phyloP scores from a whole-genome alignment of 805 yeast genomes.

The Saturnispora saitoi region DNA sequence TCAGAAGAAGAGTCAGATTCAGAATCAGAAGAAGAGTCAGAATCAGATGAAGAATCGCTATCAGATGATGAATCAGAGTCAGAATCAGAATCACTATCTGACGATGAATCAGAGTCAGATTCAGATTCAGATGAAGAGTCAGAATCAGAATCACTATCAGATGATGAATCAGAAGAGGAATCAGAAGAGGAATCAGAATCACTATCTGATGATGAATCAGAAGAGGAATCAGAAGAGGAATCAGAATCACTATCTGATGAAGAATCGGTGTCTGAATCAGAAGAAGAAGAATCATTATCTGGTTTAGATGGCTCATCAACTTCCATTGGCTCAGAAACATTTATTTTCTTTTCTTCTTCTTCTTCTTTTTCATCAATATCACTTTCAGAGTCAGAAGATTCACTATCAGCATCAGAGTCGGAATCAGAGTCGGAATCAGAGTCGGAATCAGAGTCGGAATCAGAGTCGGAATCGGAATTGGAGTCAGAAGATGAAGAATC shows the following conservation, averaged over 20 bases:
- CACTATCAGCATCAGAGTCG: conserved; percentile 10
- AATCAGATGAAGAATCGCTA: conserved; percentile 11
- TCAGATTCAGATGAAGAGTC: conserved; percentile 12
- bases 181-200: conserved; percentile 12
- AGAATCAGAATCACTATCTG: conserved; percentile 10
- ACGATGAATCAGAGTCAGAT: conserved; percentile 6
- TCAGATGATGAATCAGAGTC: conserved; percentile 8
- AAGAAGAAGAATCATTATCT: conserved; percentile 11
- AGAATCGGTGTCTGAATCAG: conserved; percentile 9
- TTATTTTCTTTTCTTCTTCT: neutral
- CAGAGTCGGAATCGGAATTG: conserved; percentile 17
- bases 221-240: conserved; percentile 11
- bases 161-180: conserved; percentile 8
- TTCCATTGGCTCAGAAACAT: conserved; percentile 5
- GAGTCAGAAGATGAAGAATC: conserved; percentile 15
- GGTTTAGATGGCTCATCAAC: conserved; percentile 10
- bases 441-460: conserved; percentile 14
- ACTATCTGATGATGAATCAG: conserved; percentile 11
- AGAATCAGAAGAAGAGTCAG: conserved; percentile 9
- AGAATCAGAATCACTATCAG: conserved; percentile 7
- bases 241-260: conserved; percentile 6
- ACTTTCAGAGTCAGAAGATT: conserved; percentile 14
- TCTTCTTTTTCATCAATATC: conserved; percentile 3
- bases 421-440: conserved; percentile 10
- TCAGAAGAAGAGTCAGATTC: conserved; percentile 15